Evolutionary conservation across 352 stramenopile genomes (phyloP).

Genomic region (Globisporangium rhizosaccharum): DNA sequence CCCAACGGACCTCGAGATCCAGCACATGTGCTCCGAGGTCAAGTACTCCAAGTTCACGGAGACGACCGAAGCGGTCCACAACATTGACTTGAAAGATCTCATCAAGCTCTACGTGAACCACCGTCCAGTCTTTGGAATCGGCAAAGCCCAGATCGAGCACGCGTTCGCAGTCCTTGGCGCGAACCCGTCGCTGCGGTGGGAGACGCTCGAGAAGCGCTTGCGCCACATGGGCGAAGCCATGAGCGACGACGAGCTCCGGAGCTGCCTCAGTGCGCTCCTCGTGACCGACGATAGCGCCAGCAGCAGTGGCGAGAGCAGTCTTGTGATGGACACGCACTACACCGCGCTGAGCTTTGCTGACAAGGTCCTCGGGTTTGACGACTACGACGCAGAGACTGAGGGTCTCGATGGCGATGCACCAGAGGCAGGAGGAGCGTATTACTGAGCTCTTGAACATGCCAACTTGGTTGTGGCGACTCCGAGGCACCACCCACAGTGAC

Average conservation of each 20-base stretch:
- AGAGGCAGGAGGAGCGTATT: background rate
- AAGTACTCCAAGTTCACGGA: conserved; percentile 79
- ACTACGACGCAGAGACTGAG: conserved; percentile 40
- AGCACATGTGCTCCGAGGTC: conserved; percentile 86
- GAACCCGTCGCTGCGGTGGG: conserved; percentile 41
- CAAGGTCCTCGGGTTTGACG: conserved; percentile 87
- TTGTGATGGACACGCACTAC: conserved; percentile 42
- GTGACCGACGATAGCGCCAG: conserved; percentile 22
- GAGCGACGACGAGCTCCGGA: conserved; percentile 74
- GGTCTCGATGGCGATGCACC: conserved; percentile 15
- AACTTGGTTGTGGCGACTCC: too few species aligned
- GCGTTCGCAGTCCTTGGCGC: conserved; percentile 57
- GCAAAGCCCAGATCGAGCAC: conserved; percentile 70
- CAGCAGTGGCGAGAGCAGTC: conserved; percentile 2
- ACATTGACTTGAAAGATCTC: conserved; percentile 65
- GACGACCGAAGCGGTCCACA: conserved; percentile 64
- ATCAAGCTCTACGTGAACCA: conserved; percentile 93
- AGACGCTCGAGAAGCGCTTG: conserved; percentile 54
- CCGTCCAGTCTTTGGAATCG: conserved; percentile 83
- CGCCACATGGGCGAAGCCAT: conserved; percentile 73
- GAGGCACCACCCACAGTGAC: too few species aligned
- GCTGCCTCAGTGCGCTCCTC: conserved; percentile 69
- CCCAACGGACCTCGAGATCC: conserved; percentile 87
- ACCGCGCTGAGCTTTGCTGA: conserved; percentile 68
- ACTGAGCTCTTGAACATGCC: background rate